Percentiles rank a stretch among this genome's conserved stretches.
These are phyloP conservation scores for Leptographium procerum DNA, from an alignment of 2,329 filamentous ascomycete genomes.

Conservation along the genomic window DNA sequence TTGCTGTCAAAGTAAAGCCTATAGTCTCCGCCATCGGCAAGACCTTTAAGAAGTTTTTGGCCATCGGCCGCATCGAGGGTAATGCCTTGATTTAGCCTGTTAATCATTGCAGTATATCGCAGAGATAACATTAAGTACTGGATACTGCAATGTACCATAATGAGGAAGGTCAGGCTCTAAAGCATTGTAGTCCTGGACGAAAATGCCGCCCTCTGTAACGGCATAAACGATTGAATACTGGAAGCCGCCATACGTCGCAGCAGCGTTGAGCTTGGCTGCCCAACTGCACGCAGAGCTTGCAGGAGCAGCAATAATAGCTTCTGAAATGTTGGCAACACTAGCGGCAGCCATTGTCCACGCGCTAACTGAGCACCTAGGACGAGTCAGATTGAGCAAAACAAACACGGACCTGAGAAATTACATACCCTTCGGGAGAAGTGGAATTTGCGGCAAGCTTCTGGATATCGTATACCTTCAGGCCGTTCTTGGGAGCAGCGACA, in stretches of 20 bases:
- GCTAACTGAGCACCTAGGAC: not conserved
- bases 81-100: too few species aligned
- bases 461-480: not conserved
- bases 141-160: not conserved
- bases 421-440: not conserved
- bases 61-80: not conserved
- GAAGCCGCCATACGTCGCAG: not conserved
- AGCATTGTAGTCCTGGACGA: not conserved
- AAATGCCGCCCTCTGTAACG: not conserved
- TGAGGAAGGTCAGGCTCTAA: not conserved
- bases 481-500: not conserved
- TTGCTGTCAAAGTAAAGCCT: not conserved
- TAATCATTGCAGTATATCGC: too few species aligned
- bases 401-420: too few species aligned
- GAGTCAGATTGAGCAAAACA: too few species aligned
- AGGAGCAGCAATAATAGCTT: not conserved
- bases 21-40: not conserved
- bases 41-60: not conserved
- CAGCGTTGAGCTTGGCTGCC: not conserved
- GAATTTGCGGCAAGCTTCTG: not conserved
- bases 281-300: not conserved
- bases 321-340: not conserved
- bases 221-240: not conserved
- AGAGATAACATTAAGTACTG: too few species aligned
- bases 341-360: not conserved